These are phyloP conservation scores for Flaveria ramosissima DNA, from an alignment of 129 eudicot species.

Conservation along the genomic window DNA sequence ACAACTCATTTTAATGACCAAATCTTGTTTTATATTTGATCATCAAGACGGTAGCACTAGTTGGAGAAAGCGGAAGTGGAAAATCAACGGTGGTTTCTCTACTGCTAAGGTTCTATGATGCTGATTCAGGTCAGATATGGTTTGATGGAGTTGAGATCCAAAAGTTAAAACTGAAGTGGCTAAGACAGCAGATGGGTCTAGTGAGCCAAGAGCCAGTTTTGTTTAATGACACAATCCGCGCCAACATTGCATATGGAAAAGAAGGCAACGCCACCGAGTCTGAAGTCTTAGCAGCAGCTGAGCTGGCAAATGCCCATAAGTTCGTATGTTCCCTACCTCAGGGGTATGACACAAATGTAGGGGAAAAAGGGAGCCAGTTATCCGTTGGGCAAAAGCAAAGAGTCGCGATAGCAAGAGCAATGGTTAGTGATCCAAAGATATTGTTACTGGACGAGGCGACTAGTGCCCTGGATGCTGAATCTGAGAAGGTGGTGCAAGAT, in stretches of 20 bases:
- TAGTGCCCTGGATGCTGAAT: slow-evolving; percentile 39
- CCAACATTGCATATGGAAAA: slow-evolving; percentile 39
- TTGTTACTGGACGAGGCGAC: slow-evolving; percentile 39
- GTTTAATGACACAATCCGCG: slow-evolving; percentile 42
- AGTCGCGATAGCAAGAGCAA: slow-evolving; percentile 37
- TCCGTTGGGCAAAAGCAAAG: slow-evolving; percentile 36
- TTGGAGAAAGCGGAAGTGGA: slow-evolving; percentile 45
- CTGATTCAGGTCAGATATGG: slow-evolving; percentile 29
- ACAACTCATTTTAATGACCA: not conserved
- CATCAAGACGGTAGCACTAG: slow-evolving; percentile 35
- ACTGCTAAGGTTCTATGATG: slow-evolving; percentile 37
- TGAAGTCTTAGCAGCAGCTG: slow-evolving; percentile 31
- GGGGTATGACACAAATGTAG: slow-evolving; percentile 35
- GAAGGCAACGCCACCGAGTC: slow-evolving; percentile 35
- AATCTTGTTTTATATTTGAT: not conserved
- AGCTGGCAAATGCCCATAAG: slow-evolving; percentile 67
- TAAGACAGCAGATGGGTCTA: slow-evolving; percentile 41
- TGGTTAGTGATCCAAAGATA: slow-evolving; percentile 34
- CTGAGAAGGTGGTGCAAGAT: slow-evolving; percentile 42
- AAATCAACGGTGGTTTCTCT: slow-evolving; percentile 34
- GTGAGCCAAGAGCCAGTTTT: slow-evolving; percentile 43
- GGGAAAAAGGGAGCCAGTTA: slow-evolving; percentile 38
- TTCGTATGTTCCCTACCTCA: slow-evolving; percentile 59
- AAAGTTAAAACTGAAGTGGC: slow-evolving; percentile 32
- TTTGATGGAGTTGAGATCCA: slow-evolving; percentile 25